Evolutionary conservation across 2,329 filamentous ascomycete genomes (phyloP).

Genomic region (Colletotrichum cordylinicola): DNA sequence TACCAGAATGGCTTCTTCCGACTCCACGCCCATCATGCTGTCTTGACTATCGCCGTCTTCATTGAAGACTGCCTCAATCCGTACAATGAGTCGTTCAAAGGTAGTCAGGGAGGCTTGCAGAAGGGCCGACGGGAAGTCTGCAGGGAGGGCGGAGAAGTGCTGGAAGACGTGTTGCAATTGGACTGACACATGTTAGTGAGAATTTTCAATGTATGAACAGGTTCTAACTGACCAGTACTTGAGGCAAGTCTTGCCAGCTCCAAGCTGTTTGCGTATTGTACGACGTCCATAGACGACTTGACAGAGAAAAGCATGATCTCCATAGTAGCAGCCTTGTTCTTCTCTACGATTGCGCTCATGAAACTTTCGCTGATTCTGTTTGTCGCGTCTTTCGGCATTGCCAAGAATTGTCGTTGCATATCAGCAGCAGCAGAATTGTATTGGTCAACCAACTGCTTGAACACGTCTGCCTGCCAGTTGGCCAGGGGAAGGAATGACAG

Average conservation of each 20-base stretch:
- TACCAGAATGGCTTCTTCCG: slow-evolving; percentile 54
- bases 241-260: slow-evolving; percentile 54
- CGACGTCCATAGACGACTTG: slow-evolving; percentile 55
- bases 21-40: slow-evolving; percentile 41
- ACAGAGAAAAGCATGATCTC: slow-evolving; percentile 58
- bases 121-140: slow-evolving; percentile 54
- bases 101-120: slow-evolving; percentile 51
- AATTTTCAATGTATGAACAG: not conserved
- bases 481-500: slow-evolving; percentile 52
- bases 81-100: slow-evolving; percentile 51
- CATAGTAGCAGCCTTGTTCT: slow-evolving; percentile 58
- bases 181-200: slow-evolving; percentile 29
- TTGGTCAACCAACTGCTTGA: slow-evolving; percentile 62
- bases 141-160: slow-evolving; percentile 47
- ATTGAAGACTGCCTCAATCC: slow-evolving; percentile 45
- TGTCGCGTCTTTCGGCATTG: slow-evolving; percentile 52
- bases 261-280: slow-evolving; percentile 51
- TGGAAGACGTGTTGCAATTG: slow-evolving; percentile 59
- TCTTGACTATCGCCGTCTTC: slow-evolving; percentile 43
- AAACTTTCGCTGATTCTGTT: slow-evolving; percentile 47
- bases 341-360: slow-evolving; percentile 54
- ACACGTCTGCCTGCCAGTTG: slow-evolving; percentile 61
- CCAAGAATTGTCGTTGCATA: slow-evolving; percentile 60
- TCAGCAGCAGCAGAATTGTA: slow-evolving; percentile 62
- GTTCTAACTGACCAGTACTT: slow-evolving; percentile 42